Conservation (phyloP, 495 filamentous ascomycete species). For the Trypethelium eluteriae region DNA sequence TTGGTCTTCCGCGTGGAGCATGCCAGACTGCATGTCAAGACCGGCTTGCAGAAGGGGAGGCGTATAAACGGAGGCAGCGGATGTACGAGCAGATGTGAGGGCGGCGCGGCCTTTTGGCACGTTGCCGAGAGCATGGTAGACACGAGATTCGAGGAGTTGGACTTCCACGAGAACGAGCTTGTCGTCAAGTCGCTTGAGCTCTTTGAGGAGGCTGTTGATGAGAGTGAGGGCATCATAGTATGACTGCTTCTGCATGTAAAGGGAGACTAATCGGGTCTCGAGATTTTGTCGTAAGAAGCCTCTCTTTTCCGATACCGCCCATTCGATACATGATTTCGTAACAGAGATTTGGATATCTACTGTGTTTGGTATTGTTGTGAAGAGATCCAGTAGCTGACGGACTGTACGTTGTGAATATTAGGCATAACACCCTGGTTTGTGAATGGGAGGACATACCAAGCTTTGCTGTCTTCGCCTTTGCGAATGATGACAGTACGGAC, state of each 20-base stretch:
- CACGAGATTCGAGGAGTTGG: constrained; percentile 89
- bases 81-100: constrained; percentile 86
- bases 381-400: constrained; percentile 92
- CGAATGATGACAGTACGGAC: constrained; percentile 85
- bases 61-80: constrained; percentile 92
- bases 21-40: constrained; percentile 97
- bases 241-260: constrained; percentile 92
- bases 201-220: constrained; percentile 88
- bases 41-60: constrained; percentile 91
- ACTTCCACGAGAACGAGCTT: constrained; percentile 99
- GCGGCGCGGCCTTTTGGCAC: constrained; percentile 92
- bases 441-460: constrained; percentile 55
- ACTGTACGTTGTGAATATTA: constrained; percentile 46
- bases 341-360: constrained; percentile 86
- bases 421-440: background rate
- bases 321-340: constrained; percentile 98
- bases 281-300: constrained; percentile 96
- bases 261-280: constrained; percentile 84
- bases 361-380: constrained; percentile 85
- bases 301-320: constrained; percentile 86
- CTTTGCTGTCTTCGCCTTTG: constrained; percentile 98
- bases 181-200: constrained; percentile 96
- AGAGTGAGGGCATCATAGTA: constrained; percentile 95
- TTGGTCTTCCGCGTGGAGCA: constrained; percentile 95
- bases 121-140: constrained; percentile 96